Conservation (phyloP, 768 basidiomycete species). For the Gloeostereum incarnatum region DNA sequence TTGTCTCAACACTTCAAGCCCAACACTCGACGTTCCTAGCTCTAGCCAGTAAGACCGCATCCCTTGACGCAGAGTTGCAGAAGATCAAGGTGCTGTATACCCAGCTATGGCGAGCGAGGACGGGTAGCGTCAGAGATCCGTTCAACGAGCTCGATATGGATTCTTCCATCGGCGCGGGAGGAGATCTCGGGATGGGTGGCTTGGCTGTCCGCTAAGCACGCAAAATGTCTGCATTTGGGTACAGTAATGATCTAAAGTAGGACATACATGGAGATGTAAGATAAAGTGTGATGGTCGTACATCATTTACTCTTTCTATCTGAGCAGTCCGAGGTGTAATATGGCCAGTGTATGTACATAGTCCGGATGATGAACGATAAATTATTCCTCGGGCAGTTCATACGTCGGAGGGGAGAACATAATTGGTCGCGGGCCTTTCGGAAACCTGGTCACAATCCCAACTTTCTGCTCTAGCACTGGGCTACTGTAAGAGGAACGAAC, state of each 20-base stretch:
- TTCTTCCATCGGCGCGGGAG: too few species aligned
- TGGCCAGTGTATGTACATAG: not conserved
- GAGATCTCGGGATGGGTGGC: too few species aligned
- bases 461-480: slow-evolving; percentile 3
- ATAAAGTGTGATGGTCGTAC: too few species aligned
- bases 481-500: not conserved
- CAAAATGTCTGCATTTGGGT: too few species aligned
- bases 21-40: slow-evolving; percentile 73
- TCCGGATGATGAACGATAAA: not conserved
- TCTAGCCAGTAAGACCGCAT: slow-evolving; percentile 68
- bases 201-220: too few species aligned
- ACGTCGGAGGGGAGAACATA: not conserved
- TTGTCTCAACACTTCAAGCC: slow-evolving; percentile 68
- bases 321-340: not conserved
- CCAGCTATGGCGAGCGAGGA: slow-evolving; percentile 71
- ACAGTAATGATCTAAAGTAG: too few species aligned
- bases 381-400: not conserved
- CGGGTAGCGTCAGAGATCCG: slow-evolving; percentile 77
- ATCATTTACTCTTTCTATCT: too few species aligned
- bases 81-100: slow-evolving; percentile 70
- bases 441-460: slow-evolving; percentile 5
- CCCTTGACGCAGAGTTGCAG: slow-evolving; percentile 64
- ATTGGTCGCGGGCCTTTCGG: slow-evolving; percentile 3
- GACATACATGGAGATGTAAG: too few species aligned
- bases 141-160: slow-evolving; percentile 35